Base-by-base conservation (phyloP, 2,329 filamentous ascomycete species). In the Metarhizium guizhouense region DNA sequence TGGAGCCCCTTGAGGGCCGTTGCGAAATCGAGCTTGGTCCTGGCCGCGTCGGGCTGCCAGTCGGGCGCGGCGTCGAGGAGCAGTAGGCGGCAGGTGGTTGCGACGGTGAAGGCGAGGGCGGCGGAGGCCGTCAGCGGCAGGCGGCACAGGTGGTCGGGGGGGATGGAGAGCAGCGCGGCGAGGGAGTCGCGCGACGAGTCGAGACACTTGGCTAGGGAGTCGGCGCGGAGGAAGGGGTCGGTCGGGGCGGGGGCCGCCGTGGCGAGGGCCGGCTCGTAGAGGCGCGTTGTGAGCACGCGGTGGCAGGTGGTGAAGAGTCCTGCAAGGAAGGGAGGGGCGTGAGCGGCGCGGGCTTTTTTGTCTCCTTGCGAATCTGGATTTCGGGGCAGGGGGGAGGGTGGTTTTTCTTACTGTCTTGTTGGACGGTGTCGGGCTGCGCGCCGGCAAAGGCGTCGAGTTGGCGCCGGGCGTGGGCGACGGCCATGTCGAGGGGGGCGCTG, bases 191-290 rank as follows among this genome's bases (percentile, higher is more conserved):
- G 57, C 6, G 62, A 56, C 1, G 64, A 58, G 32, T 69, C 61
- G 1, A 75, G 64, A 16, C 70, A 72, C 34, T 60, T 62, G 72
- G 72, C 74, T 5, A 75, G 63, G 2, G 65, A 65, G 8, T 71
- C 65, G 13, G 70, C 65, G 11, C 69, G 67, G 4, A 64, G 64
- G 10, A 65, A 62, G 1, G 64, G 63, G 20, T 64, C 60, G 1
- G 58, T 53, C 0, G 61, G 32, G 4, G 51, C 42, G 0, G 61
- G 53, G 1, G 64, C 54, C 3, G 63, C 65, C 57, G 69, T 65
- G 48, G 60, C 62, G 3, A 74, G 65, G 20, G 65, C 64, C 0
- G 72, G 71, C 50, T 75, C 73, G 56, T 72, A 73, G 2, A 75
- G 64, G 0, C 70, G 68, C 16, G 70, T 62, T 5, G 70, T 47